Conservation (phyloP, 176 grass and related monocot genomes). For the Musa beccarii region DNA sequence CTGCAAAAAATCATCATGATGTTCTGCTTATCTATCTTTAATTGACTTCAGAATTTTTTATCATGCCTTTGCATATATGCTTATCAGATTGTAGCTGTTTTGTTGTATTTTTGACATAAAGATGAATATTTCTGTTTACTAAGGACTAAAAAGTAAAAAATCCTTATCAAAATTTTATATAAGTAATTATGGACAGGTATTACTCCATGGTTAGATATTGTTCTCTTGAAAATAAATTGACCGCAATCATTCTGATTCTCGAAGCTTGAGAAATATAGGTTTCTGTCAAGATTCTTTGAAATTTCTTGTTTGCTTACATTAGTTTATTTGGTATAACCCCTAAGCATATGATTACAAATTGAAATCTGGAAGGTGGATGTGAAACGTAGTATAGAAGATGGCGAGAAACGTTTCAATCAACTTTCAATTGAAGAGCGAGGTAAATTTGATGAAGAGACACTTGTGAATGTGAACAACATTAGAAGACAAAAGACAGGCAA, state of each 20-base stretch:
- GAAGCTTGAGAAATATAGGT: no score
- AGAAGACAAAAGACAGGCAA: constrained; percentile 65
- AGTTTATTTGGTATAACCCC: background rate
- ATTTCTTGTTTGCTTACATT: background rate
- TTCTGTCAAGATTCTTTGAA: no score
- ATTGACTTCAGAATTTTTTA: background rate
- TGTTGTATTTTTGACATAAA: background rate
- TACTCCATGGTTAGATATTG: no score
- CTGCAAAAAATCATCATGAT: background rate
- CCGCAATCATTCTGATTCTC: no score
- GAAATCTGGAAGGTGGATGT: constrained; percentile 62
- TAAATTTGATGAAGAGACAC: constrained; percentile 99
- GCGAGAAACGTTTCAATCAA: constrained; percentile 94
- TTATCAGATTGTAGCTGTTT: background rate
- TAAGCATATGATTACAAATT: background rate
- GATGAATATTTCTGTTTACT: background rate
- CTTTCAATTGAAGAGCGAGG: constrained; percentile 97
- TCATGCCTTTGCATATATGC: background rate
- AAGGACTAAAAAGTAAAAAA: no score
- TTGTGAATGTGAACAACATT: constrained; percentile 96
- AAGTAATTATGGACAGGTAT: no score
- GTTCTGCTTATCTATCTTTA: background rate
- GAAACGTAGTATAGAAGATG: constrained; percentile 79
- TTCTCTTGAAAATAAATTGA: no score
- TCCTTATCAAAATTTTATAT: no score